A percentile compares a stretch with the other conserved stretches of the same genome.
These are phyloP conservation scores for Polytolypa hystricis DNA, from an alignment of 2,329 filamentous ascomycete species.

Conservation along the genomic window DNA sequence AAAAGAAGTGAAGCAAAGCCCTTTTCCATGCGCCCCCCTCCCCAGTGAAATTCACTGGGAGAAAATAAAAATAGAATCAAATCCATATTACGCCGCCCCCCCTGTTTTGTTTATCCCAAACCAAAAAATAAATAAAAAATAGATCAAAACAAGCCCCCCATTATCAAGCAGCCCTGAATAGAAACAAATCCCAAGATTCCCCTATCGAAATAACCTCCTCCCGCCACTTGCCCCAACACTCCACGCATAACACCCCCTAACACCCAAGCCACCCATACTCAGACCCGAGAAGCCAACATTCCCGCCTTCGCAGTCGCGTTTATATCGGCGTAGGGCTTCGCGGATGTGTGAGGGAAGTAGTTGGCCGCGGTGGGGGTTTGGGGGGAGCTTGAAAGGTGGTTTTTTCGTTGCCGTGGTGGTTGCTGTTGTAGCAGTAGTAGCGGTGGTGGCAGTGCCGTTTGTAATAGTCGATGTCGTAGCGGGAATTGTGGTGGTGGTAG, in stretches of 20 bases:
- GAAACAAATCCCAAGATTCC: background rate
- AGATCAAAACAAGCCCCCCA: background rate
- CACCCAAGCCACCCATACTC: slow-evolving; percentile 35
- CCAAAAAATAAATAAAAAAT: too few relatives aligned
- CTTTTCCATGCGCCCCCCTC: too few relatives aligned
- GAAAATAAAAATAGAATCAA: slow-evolving; percentile 8
- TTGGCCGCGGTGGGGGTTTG: slow-evolving; percentile 37
- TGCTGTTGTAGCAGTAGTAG: background rate
- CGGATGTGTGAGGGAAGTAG: slow-evolving; percentile 39
- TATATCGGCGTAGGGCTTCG: slow-evolving; percentile 38
- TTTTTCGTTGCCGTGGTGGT: background rate
- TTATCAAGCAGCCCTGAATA: background rate
- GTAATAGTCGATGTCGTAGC: background rate
- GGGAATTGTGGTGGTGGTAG: background rate
- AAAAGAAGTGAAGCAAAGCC: too few relatives aligned
- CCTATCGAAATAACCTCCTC: slow-evolving; percentile 33
- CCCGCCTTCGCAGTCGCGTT: slow-evolving; percentile 38
- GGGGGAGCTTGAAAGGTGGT: slow-evolving; percentile 23
- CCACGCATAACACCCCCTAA: slow-evolving; percentile 34
- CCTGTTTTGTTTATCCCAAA: too few relatives aligned
- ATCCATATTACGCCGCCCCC: background rate
- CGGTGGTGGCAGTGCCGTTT: background rate
- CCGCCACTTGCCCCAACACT: slow-evolving; percentile 31
- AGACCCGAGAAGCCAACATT: slow-evolving; percentile 38
- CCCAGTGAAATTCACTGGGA: too few relatives aligned